Evolutionary conservation across 352 stramenopile genomes (phyloP), one percentile per base, ranked within the genome.

Genomic region (Globisporangium viniferum): DNA sequence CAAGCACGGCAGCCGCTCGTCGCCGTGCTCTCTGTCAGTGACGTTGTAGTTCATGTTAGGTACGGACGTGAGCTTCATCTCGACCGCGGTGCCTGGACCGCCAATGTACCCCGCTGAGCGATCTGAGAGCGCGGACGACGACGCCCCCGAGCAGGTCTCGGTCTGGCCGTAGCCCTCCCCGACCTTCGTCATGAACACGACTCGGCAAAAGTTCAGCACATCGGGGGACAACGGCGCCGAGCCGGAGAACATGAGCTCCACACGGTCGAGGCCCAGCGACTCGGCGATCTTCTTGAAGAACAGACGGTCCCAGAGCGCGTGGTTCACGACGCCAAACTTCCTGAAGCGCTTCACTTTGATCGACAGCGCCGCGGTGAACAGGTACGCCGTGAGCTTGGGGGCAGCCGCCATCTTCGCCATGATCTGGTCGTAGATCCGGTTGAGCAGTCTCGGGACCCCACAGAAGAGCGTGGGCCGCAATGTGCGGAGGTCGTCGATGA

Each of bases 141-240:
- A 95, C 24, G 90, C 84, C 24, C 83, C 86, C 2, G 92, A 95
- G 56, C 89, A 89, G 64, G 92, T 98, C 81, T 99, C 97, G 1
- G 95, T 99, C 76, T 99, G 93, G 1, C 97, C 97, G 72, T 99
- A 99, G 33, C 97, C 97, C 77, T 99, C 94, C 3, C 96, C 74
- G 3, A 99, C 83, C 10, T 77, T 75, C 5, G 87, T 76, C 49
- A 88, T 87, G 51, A 99, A 86, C 24, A 97, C 83, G 49, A 97
- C 90, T n/a, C 96, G 90, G 68, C 97, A 97, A 74, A 99, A 99
- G 15, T 86, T 88, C 70, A 98, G 90, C 14, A 99, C 95, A 24
- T 96, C 90, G 15, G 89, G 75, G n/a, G 89, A 85, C 54, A 99
- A 75, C 5, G 97, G 96, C 9, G 97, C 97, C 1, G 94, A 98